Evolutionary conservation across 192 early-diverging fungal genomes (phyloP), one percentile per base, ranked within the genome.

Genomic region (Coemansia interrupta): DNA sequence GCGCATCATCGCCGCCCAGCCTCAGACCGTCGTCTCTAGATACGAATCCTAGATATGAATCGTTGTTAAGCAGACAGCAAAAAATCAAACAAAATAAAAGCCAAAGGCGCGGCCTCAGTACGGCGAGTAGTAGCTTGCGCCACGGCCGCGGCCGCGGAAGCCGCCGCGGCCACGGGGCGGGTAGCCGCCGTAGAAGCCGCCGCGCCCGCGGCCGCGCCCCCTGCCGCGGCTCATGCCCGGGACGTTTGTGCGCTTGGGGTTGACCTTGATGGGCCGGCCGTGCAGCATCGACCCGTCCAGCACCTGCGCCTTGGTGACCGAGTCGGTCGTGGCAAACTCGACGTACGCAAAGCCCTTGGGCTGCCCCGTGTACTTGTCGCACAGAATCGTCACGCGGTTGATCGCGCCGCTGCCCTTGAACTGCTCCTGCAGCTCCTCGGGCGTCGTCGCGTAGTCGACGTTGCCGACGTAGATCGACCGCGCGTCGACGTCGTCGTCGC

Each of bases 401-500:
- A 99, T 96, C 17, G 87, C 88, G 17, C 97, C 95, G 72, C 94
- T 96, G 8, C 90, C 83, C 73, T 94, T 89, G 60, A 99, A 99
- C 64, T 95, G 93, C 29, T 85, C 86, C 69, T 97, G 94, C 29
- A 99, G 82, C 59, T 97, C 92, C 62, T 97, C 95, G 15, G 96
- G 94, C 51, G 93, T 94, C 22, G 92, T 81, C 40, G 76, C 81
- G 80, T 97, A 99, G 72, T 99, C 96, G 23, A 97, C 94, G 80
- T 94, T 96, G 30, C 95, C 93, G 22, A 97, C 90, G 68, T 96
- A 96, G 48, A 96, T 87, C 24, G 94, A 97, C 64, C 95, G 80
- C 14, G 71, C 59, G 44, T 99, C 95, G 18, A 89, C 86, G 38
- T 82, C 80, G 30, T 72, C 70, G 17, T 52, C 55, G 12, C 64